Conservation (phyloP, 2,329 filamentous ascomycete species). For the Alternaria rosae region DNA sequence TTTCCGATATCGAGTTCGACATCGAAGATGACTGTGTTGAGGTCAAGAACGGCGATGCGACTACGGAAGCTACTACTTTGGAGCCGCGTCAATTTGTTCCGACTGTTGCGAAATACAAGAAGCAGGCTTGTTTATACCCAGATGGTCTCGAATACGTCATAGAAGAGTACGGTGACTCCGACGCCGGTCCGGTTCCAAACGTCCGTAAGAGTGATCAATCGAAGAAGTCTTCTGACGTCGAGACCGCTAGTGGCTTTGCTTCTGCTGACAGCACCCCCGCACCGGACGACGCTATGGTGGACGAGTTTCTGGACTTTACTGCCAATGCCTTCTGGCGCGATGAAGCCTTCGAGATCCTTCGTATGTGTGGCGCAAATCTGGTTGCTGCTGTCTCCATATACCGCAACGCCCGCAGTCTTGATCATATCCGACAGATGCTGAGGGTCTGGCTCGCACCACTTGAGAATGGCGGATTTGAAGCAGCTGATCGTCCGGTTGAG, state of each 20-base stretch:
- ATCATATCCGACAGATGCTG: not conserved
- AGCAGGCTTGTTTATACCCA: not conserved
- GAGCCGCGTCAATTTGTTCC: not conserved
- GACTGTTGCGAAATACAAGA: not conserved
- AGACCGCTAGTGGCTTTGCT: not conserved
- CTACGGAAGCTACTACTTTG: not conserved
- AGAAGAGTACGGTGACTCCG: not conserved
- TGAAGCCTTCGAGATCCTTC: constrained; percentile 1
- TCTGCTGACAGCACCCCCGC: not conserved
- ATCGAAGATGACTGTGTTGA: not conserved
- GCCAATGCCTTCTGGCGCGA: not conserved
- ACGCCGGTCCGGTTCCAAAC: not conserved
- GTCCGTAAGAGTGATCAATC: not conserved
- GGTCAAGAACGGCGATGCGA: not conserved
- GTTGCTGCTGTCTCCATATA: not conserved
- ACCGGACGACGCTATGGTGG: not conserved
- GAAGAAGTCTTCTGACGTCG: not conserved
- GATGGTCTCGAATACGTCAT: not conserved
- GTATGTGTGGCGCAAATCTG: constrained; percentile 1
- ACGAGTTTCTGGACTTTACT: not conserved
- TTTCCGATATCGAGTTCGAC: not conserved
- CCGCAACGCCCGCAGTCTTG: not conserved
- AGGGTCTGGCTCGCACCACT: not conserved
- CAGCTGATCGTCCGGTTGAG: no score
- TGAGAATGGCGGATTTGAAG: not conserved